A percentile compares a stretch with the other conserved stretches of the same genome.
These are phyloP conservation scores for Lasiodiplodia theobromae DNA, from an alignment of 2,329 filamentous ascomycete genomes.

Conservation along the genomic window DNA sequence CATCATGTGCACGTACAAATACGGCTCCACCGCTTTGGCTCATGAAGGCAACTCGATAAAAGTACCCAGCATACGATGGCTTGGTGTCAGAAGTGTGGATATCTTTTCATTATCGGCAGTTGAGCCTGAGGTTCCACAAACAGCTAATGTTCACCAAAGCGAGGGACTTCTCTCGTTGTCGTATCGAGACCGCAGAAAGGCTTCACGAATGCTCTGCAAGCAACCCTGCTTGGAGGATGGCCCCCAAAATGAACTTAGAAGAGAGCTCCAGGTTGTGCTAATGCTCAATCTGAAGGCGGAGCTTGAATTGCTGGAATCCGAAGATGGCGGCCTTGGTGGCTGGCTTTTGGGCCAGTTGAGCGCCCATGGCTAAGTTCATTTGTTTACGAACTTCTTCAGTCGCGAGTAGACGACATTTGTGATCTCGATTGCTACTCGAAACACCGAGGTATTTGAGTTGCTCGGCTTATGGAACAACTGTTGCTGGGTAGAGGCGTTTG, in stretches of 20 bases:
- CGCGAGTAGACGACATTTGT: background rate
- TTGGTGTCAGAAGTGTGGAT: constrained; percentile 62
- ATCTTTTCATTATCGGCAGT: constrained; percentile 31
- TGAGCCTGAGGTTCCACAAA: background rate
- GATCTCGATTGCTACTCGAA: background rate
- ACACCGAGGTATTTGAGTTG: background rate
- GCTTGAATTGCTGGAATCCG: constrained; percentile 71
- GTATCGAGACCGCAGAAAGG: constrained; percentile 64
- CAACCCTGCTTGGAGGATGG: constrained; percentile 44
- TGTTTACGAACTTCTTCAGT: background rate
- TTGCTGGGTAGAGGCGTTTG: background rate
- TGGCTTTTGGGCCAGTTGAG: constrained; percentile 34
- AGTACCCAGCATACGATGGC: constrained; percentile 65
- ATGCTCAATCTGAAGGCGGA: constrained; percentile 78
- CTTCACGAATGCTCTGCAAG: constrained; percentile 57
- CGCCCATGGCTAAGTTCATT: background rate
- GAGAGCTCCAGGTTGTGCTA: constrained; percentile 75
- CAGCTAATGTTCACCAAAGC: constrained; percentile 37
- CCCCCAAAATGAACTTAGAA: constrained; percentile 51
- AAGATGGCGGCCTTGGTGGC: constrained; percentile 40
- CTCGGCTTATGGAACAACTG: background rate
- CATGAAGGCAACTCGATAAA: constrained; percentile 63
- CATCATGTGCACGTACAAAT: constrained; percentile 76
- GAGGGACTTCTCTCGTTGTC: constrained; percentile 61
- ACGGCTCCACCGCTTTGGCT: constrained; percentile 68